These are phyloP conservation scores for Microbotryomycetes sp. DNA, from an alignment of 1,284 basidiomycete species.

Conservation along the genomic window DNA sequence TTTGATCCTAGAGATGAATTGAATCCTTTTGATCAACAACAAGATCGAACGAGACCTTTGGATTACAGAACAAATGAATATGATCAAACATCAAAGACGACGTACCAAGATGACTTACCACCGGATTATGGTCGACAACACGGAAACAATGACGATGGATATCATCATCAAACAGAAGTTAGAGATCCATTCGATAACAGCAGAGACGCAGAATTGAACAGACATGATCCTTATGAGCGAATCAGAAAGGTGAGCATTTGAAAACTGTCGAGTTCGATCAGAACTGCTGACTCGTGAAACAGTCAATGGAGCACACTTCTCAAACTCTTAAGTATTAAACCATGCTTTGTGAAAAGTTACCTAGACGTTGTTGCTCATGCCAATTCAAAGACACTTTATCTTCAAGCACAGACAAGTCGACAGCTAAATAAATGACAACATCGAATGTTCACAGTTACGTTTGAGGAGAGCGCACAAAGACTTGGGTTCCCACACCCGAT, in stretches of 20 bases:
- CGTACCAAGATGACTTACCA: not conserved
- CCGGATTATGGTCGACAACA: not conserved
- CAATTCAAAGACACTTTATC: too few relatives aligned
- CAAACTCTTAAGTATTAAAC: not conserved
- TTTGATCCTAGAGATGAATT: not conserved
- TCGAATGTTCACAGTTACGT: too few relatives aligned
- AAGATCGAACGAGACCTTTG: not conserved
- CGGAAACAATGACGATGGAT: not conserved
- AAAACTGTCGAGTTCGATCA: too few relatives aligned
- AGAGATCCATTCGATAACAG: conserved; percentile 28
- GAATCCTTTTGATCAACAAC: not conserved
- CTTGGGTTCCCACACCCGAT: too few relatives aligned
- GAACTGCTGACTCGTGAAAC: not conserved
- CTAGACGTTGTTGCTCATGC: too few relatives aligned
- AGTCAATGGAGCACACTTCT: not conserved
- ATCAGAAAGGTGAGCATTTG: conserved; percentile 27
- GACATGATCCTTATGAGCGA: conserved; percentile 23
- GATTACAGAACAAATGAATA: not conserved
- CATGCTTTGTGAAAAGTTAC: not conserved
- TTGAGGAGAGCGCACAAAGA: too few relatives aligned
- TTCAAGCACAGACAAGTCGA: too few relatives aligned
- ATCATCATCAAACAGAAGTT: not conserved
- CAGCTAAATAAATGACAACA: too few relatives aligned
- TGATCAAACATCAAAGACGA: not conserved
- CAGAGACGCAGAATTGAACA: not conserved